phyloP scores from a whole-genome alignment of 2,329 filamentous ascomycete species.

The Colletotrichum sp. region DNA sequence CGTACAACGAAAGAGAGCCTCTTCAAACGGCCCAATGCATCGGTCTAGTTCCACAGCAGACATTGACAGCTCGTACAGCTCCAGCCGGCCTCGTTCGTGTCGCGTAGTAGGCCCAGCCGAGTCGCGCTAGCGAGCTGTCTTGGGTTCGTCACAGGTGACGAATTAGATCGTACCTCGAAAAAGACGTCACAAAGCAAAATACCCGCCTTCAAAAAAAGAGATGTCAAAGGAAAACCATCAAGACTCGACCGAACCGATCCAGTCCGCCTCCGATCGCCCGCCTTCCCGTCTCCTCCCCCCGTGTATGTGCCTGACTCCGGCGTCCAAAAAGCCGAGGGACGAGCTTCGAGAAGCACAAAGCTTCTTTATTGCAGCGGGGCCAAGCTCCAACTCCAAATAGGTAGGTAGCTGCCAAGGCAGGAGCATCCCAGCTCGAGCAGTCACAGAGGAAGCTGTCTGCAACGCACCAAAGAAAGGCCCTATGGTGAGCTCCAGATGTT shows the following conservation, averaged over 20 bases:
- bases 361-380: not conserved
- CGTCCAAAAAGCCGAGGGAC: not conserved
- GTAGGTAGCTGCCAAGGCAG: not conserved
- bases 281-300: not conserved
- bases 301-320: not conserved
- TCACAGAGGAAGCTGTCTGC: not conserved
- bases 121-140: not conserved
- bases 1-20: not conserved
- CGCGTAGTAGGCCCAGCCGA: not conserved
- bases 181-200: not conserved
- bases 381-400: not conserved
- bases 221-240: not conserved
- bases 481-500: slow-evolving; percentile 3
- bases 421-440: slow-evolving; percentile 5
- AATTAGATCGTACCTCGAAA: not conserved
- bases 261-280: not conserved
- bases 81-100: not conserved
- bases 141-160: not conserved
- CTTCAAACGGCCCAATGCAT: not conserved
- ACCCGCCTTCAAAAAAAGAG: not conserved
- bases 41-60: not conserved
- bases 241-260: not conserved
- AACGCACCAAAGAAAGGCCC: not conserved
- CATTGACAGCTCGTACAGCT: slow-evolving; percentile 9
- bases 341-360: slow-evolving; percentile 6